A percentile compares a stretch with the other conserved stretches of the same genome.
These are phyloP conservation scores for Aspergillus arachidicola DNA, from an alignment of 2,329 filamentous ascomycete genomes.

Conservation along the genomic window DNA sequence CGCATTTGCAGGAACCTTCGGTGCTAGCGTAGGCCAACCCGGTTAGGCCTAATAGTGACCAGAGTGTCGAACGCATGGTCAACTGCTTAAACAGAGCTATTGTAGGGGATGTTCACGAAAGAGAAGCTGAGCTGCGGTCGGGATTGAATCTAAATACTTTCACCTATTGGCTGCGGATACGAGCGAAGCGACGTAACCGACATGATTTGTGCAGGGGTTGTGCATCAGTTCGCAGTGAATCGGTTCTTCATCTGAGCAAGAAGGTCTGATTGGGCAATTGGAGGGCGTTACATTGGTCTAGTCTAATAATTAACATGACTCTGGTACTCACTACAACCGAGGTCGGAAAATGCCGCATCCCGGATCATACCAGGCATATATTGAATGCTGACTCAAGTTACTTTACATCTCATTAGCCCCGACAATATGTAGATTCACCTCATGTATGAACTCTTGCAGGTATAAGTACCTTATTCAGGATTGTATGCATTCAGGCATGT, in stretches of 20 bases:
- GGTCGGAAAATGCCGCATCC: background rate
- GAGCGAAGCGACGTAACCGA: background rate
- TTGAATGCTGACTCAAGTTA: background rate
- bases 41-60: background rate
- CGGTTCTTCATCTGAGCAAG: background rate
- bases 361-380: background rate
- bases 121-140: background rate
- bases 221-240: background rate
- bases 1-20: constrained; percentile 13
- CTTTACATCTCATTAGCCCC: background rate
- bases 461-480: background rate
- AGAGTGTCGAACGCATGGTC: background rate
- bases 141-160: background rate
- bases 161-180: background rate
- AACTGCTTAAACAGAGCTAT: no score
- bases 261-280: background rate
- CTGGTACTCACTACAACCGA: background rate
- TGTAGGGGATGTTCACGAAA: background rate
- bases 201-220: background rate
- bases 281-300: background rate
- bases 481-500: background rate
- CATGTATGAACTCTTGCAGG: background rate
- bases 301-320: background rate
- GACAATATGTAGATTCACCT: background rate
- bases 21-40: background rate